Conservation (phyloP, 148 eudicot genomes). For the Beta vulgaris region DNA sequence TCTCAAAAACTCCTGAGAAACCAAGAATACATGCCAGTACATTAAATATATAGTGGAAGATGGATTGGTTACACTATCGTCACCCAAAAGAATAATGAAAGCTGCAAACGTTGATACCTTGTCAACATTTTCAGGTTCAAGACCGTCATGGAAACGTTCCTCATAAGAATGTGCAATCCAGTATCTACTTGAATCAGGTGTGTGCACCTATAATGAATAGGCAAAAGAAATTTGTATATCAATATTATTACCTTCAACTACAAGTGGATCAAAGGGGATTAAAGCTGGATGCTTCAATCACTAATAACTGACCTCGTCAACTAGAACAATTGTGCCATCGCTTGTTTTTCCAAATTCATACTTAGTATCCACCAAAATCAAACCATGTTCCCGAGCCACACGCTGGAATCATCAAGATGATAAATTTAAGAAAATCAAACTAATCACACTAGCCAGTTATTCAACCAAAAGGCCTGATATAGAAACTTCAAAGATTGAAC, state of each 20-base stretch:
- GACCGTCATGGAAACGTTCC: constrained; percentile 60
- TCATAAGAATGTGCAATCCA: constrained; percentile 84
- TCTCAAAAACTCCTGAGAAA: constrained; percentile 82
- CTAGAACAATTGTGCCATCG: constrained; percentile 72
- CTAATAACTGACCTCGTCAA: constrained; percentile 67
- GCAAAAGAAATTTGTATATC: not conserved
- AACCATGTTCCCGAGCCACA: constrained; percentile 78
- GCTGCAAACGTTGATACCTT: constrained; percentile 42
- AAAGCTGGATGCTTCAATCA: not conserved
- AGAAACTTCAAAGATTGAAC: not conserved
- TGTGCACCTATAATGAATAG: constrained; percentile 62
- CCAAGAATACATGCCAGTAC: not conserved
- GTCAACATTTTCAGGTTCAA: constrained; percentile 96
- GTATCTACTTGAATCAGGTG: constrained; percentile 98
- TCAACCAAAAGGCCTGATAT: not conserved
- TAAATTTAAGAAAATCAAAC: not conserved
- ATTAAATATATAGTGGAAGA: not conserved
- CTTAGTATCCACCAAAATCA: constrained; percentile 92
- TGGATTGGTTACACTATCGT: not conserved
- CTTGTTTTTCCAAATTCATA: constrained; percentile 91
- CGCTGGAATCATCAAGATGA: constrained; percentile 40
- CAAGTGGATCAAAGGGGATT: not conserved
- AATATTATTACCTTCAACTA: not conserved
- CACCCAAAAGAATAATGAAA: not conserved
- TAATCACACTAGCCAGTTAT: not conserved